Percentiles rank a stretch among this genome's conserved stretches.
phyloP scores from a whole-genome alignment of 371 early-diverging fungal species.

The Rhizopus arrhizus region DNA sequence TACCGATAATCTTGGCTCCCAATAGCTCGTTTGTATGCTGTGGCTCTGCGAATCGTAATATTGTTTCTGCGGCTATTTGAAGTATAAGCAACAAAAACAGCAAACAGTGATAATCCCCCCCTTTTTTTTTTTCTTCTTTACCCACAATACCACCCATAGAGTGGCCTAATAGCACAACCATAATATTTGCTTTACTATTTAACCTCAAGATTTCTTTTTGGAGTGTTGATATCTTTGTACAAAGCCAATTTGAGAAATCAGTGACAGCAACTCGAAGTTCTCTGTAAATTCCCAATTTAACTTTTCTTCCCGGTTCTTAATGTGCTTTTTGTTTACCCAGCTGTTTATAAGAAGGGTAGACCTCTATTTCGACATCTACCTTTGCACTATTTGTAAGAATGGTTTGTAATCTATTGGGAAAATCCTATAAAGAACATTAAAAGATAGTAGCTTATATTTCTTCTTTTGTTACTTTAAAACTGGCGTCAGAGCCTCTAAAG shows the following conservation, averaged over 20 bases:
- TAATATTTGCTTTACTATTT: conserved; percentile 36
- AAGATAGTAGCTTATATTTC: background rate
- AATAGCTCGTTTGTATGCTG: conserved; percentile 21
- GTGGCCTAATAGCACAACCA: conserved; percentile 53
- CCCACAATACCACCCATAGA: conserved; percentile 71
- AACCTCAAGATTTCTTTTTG: conserved; percentile 24
- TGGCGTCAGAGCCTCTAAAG: conserved; percentile 54
- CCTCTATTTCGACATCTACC: conserved; percentile 52
- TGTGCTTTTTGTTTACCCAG: conserved; percentile 41
- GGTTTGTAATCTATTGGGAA: conserved; percentile 59
- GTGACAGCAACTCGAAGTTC: conserved; percentile 47
- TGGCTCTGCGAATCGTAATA: conserved; percentile 32
- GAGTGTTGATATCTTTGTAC: conserved; percentile 41
- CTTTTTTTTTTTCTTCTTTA: conserved; percentile 29
- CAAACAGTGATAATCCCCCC: background rate
- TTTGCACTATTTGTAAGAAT: conserved; percentile 47
- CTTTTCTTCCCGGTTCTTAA: conserved; percentile 20
- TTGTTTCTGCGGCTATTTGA: conserved; percentile 61
- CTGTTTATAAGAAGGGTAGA: conserved; percentile 64
- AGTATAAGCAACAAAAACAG: background rate
- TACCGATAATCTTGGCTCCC: conserved; percentile 49
- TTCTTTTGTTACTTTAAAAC: conserved; percentile 40
- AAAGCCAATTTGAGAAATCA: conserved; percentile 52
- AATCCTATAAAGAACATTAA: conserved; percentile 42
- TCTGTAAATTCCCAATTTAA: conserved; percentile 5